Conservation (phyloP, 108 stramenopile species). For the Mediolabrus comicus region DNA sequence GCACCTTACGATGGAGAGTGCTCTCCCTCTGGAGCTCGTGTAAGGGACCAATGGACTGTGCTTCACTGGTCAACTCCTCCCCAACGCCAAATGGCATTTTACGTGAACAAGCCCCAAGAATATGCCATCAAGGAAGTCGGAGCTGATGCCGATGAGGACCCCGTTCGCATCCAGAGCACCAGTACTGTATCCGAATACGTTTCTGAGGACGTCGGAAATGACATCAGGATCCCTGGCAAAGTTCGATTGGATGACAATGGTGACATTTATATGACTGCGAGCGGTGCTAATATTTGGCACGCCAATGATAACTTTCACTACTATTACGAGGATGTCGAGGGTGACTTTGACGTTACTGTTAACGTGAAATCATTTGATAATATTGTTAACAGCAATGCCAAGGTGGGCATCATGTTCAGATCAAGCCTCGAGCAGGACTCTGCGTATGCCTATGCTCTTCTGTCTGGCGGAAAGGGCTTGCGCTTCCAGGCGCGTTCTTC, state of each 20-base stretch:
- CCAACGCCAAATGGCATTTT: conserved; percentile 15
- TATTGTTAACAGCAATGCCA: background rate
- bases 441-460: background rate
- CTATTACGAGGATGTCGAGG: conserved; percentile 4
- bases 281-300: conserved; percentile 21
- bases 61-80: background rate
- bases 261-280: conserved; percentile 25
- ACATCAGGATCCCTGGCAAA: background rate
- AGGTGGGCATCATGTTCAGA: conserved; percentile 35
- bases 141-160: background rate
- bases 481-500: background rate
- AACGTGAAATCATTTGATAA: background rate
- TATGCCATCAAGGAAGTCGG: background rate
- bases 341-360: conserved; percentile 20
- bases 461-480: background rate
- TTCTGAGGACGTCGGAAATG: background rate
- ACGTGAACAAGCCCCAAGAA: conserved; percentile 22
- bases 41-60: conserved; percentile 11
- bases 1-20: conserved; percentile 24
- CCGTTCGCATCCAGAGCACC: background rate
- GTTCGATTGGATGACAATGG: conserved; percentile 7
- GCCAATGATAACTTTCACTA: conserved; percentile 29
- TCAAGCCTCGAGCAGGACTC: background rate
- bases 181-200: background rate
- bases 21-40: conserved; percentile 18